Percentiles rank a stretch among this genome's conserved stretches.
Evolutionary conservation across 2,329 filamentous ascomycete genomes (phyloP).

Genomic region (Aureobasidium leucospermi): DNA sequence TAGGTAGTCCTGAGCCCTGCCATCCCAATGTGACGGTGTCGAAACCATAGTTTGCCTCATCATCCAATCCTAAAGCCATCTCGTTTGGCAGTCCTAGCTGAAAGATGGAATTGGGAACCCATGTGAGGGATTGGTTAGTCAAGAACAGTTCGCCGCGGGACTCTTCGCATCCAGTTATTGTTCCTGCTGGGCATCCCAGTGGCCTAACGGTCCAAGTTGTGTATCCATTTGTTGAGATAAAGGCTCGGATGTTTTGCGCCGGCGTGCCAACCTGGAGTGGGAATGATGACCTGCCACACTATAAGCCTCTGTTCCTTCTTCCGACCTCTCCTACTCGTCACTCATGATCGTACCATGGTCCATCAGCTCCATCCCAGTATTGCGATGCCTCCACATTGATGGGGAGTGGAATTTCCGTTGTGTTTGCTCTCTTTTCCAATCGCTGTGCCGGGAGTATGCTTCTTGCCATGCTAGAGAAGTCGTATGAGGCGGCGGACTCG

Average conservation of each 20-base stretch:
- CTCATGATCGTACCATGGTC: slow-evolving; percentile 17
- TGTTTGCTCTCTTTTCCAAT: slow-evolving; percentile 13
- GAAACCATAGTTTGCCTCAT: slow-evolving; percentile 24
- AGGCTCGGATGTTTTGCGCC: slow-evolving; percentile 27
- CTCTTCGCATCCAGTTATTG: slow-evolving; percentile 24
- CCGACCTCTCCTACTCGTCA: neutral
- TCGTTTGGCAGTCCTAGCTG: slow-evolving; percentile 48
- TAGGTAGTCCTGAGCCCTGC: slow-evolving; percentile 26
- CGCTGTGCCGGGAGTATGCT: neutral
- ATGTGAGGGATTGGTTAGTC: slow-evolving; percentile 48
- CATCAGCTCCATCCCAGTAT: slow-evolving; percentile 31
- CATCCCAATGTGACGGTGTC: slow-evolving; percentile 29
- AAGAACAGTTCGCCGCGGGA: slow-evolving; percentile 39
- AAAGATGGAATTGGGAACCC: slow-evolving; percentile 54
- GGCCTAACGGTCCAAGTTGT: slow-evolving; percentile 24
- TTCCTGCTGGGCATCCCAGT: slow-evolving; percentile 22
- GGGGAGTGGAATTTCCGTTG: slow-evolving; percentile 22
- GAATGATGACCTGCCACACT: slow-evolving; percentile 31
- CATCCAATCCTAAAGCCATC: slow-evolving; percentile 42
- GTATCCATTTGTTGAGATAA: slow-evolving; percentile 26
- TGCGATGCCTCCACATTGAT: slow-evolving; percentile 29
- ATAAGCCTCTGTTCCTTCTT: slow-evolving; percentile 16
- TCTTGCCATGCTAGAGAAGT: neutral
- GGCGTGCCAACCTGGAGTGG: slow-evolving; percentile 27
- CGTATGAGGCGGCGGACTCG: slow-evolving; percentile 1